These are phyloP conservation scores for Trametes villosa DNA, from an alignment of 768 basidiomycete species.

Conservation along the genomic window DNA sequence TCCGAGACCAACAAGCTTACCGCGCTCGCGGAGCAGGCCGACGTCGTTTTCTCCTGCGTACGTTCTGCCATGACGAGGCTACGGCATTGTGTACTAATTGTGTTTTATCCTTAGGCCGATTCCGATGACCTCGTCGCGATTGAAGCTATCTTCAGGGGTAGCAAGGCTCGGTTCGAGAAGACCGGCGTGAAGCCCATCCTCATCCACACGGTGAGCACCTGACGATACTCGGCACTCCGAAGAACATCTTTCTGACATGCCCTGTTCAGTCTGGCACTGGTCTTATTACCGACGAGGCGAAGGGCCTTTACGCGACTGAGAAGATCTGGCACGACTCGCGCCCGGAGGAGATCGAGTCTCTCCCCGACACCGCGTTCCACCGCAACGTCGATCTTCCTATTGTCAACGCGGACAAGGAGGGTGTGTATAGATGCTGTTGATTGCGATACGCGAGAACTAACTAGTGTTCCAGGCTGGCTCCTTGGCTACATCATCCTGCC, in stretches of 20 bases:
- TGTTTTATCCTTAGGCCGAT: constrained; percentile 40
- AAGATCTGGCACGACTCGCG: constrained; percentile 55
- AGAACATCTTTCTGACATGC: too few species aligned
- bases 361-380: constrained; percentile 51
- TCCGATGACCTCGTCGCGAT: constrained; percentile 51
- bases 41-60: constrained; percentile 44
- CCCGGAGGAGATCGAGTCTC: constrained; percentile 46
- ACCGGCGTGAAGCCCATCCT: constrained; percentile 50
- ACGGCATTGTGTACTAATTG: too few species aligned
- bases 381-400: constrained; percentile 54
- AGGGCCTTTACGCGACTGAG: constrained; percentile 44
- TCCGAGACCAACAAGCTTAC: constrained; percentile 44
- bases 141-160: constrained; percentile 52
- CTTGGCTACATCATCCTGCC: constrained; percentile 57
- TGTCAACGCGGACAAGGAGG: constrained; percentile 50
- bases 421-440: constrained; percentile 34
- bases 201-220: constrained; percentile 69
- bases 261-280: constrained; percentile 40
- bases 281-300: constrained; percentile 48
- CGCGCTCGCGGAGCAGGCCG: constrained; percentile 45
- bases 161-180: constrained; percentile 48
- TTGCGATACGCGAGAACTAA: too few species aligned
- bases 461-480: constrained; percentile 44
- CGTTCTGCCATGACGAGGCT: too few species aligned
- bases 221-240: too few species aligned